A percentile compares a stretch with the other conserved stretches of the same genome.
Evolutionary conservation across 2,329 filamentous ascomycete species (phyloP).

Genomic region (Myriosclerotinia curreyana): DNA sequence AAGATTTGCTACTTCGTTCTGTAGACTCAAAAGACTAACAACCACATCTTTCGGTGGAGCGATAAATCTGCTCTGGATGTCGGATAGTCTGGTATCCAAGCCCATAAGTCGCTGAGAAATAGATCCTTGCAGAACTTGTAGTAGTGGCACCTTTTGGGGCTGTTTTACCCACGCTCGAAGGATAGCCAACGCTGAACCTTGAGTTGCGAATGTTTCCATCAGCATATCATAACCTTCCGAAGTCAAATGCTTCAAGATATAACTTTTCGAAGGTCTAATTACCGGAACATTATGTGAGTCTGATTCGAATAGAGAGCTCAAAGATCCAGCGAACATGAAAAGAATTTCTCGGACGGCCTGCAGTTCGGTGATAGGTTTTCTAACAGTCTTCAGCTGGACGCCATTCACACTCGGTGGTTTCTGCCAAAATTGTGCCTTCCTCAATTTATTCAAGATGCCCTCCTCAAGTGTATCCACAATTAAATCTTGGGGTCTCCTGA

Average conservation of each 20-base stretch:
- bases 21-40: slow-evolving; percentile 64
- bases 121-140: slow-evolving; percentile 37
- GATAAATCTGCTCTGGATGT: slow-evolving; percentile 59
- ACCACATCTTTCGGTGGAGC: slow-evolving; percentile 51
- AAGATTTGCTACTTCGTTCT: slow-evolving; percentile 53
- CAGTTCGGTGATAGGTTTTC: slow-evolving; percentile 51
- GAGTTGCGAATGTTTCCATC: slow-evolving; percentile 45
- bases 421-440: slow-evolving; percentile 49
- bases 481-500: slow-evolving; percentile 38
- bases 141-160: slow-evolving; percentile 34
- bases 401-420: slow-evolving; percentile 35
- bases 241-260: slow-evolving; percentile 41
- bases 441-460: slow-evolving; percentile 41
- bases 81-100: slow-evolving; percentile 59
- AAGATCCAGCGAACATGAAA: slow-evolving; percentile 79
- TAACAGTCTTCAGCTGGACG: slow-evolving; percentile 34
- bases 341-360: slow-evolving; percentile 73
- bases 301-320: slow-evolving; percentile 65
- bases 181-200: slow-evolving; percentile 47
- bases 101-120: slow-evolving; percentile 46
- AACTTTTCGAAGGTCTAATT: slow-evolving; percentile 36
- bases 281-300: slow-evolving; percentile 41
- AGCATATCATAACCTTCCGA: slow-evolving; percentile 39
- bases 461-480: slow-evolving; percentile 36
- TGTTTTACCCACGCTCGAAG: slow-evolving; percentile 49